Percentiles rank a stretch among this genome's conserved stretches.
These are phyloP conservation scores for Lasiodiplodia theobromae DNA, from an alignment of 2,329 filamentous ascomycete genomes.

Conservation along the genomic window DNA sequence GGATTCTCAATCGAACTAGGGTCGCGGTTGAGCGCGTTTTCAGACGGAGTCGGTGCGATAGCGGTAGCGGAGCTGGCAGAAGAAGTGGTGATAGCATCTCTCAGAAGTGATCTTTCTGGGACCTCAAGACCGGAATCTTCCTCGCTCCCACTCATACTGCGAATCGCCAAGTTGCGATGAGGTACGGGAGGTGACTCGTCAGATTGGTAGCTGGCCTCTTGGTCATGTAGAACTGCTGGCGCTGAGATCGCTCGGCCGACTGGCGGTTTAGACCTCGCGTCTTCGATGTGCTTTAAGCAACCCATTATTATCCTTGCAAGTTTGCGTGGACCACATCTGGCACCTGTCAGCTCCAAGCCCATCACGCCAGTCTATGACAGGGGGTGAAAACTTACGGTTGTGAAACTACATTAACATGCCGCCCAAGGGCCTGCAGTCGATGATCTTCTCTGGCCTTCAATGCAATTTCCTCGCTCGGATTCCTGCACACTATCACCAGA, in stretches of 20 bases:
- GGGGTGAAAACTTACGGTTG: conserved; percentile 27
- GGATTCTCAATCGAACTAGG: conserved; percentile 3
- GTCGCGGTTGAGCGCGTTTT: conserved; percentile 2
- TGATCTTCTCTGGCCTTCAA: conserved; percentile 25
- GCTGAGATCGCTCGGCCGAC: conserved; percentile 15
- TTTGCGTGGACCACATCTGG: conserved; percentile 28
- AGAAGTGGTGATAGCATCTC: conserved; percentile 13
- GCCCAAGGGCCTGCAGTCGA: conserved; percentile 23
- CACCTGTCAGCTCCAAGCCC: neutral
- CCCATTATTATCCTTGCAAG: conserved; percentile 15
- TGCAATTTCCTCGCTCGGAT: conserved; percentile 25
- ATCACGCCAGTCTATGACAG: neutral
- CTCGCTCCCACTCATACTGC: conserved; percentile 26
- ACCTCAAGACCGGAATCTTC: conserved; percentile 14
- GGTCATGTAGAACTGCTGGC: conserved; percentile 18
- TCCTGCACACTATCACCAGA: conserved; percentile 27
- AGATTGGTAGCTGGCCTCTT: neutral
- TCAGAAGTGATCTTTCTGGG: conserved; percentile 21
- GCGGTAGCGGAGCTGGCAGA: neutral
- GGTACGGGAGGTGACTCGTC: neutral
- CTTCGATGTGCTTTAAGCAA: conserved; percentile 1
- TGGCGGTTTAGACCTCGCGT: neutral
- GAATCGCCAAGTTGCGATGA: neutral
- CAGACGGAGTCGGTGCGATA: neutral
- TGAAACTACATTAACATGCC: conserved; percentile 20